Percentiles rank a stretch among this genome's conserved stretches.
phyloP scores from a whole-genome alignment of 2,329 filamentous ascomycete genomes.

The Arthrobotrys conoides region DNA sequence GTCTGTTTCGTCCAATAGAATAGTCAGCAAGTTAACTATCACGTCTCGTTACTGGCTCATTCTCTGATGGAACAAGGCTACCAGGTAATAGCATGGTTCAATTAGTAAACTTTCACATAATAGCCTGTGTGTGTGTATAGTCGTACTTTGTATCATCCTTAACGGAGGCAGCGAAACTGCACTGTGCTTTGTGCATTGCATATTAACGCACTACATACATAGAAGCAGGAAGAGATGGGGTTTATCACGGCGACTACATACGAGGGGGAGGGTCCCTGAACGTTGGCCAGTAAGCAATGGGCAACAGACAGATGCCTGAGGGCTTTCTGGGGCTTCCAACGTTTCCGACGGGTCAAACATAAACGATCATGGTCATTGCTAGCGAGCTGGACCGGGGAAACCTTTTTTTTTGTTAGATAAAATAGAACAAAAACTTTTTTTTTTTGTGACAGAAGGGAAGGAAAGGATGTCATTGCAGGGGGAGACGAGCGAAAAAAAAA shows the following conservation, averaged over 20 bases:
- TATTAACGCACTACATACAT: slow-evolving; percentile 24
- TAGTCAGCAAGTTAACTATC: too few species aligned
- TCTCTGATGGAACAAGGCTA: slow-evolving; percentile 36
- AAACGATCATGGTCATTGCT: slow-evolving; percentile 30
- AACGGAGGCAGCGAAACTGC: slow-evolving; percentile 27
- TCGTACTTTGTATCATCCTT: slow-evolving; percentile 33
- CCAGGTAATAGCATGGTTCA: slow-evolving; percentile 31
- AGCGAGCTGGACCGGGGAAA: slow-evolving; percentile 12
- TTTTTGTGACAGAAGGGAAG: slow-evolving; percentile 22
- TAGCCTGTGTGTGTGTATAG: slow-evolving; percentile 34
- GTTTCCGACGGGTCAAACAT: slow-evolving; percentile 35
- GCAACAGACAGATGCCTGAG: slow-evolving; percentile 25
- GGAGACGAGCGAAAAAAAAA: slow-evolving; percentile 28
- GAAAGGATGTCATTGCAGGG: slow-evolving; percentile 38
- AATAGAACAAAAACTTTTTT: not conserved
- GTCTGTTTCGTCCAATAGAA: slow-evolving; percentile 48
- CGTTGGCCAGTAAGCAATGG: slow-evolving; percentile 40
- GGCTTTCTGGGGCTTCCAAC: slow-evolving; percentile 39
- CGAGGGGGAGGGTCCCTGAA: slow-evolving; percentile 44
- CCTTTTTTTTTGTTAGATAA: too few species aligned
- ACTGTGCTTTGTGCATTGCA: slow-evolving; percentile 51
- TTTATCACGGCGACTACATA: slow-evolving; percentile 57
- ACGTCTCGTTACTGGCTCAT: too few species aligned
- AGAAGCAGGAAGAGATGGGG: slow-evolving; percentile 28
- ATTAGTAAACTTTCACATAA: slow-evolving; percentile 46